Percentiles rank a stretch among this genome's conserved stretches.
Evolutionary conservation across 2,329 filamentous ascomycete genomes (phyloP).

Genomic region (Verticillium albo-atrum): DNA sequence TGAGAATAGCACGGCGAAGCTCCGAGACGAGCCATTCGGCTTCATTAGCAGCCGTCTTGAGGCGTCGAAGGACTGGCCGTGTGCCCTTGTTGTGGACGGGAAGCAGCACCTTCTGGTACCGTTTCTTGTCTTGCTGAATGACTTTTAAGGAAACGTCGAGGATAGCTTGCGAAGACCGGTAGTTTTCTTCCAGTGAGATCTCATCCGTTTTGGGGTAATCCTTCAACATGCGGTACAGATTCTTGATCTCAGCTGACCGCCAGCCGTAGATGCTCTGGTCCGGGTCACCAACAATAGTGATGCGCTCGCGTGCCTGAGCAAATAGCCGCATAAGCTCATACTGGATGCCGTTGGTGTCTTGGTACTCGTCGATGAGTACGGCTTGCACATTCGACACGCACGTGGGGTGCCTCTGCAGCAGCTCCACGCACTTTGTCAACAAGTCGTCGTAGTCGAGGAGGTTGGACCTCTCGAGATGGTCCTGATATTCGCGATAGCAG

Average conservation of each 20-base stretch:
- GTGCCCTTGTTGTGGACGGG: conserved; percentile 78
- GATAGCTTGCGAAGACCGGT: conserved; percentile 84
- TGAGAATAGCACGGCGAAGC: conserved; percentile 62
- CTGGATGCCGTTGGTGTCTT: conserved; percentile 93
- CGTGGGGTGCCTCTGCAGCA: conserved; percentile 67
- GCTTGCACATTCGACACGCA: conserved; percentile 89
- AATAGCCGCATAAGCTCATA: conserved; percentile 92
- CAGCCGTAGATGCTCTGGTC: conserved; percentile 99
- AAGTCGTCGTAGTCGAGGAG: conserved; percentile 94
- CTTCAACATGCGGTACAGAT: conserved; percentile 71
- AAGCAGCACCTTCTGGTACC: conserved; percentile 75
- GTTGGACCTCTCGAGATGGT: conserved; percentile 68
- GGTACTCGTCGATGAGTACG: conserved; percentile 94
- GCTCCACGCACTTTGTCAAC: conserved; percentile 74
- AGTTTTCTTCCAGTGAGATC: conserved; percentile 88
- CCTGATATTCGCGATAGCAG: conserved; percentile 73
- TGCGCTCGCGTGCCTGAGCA: conserved; percentile 65
- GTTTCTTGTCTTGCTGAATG: conserved; percentile 81
- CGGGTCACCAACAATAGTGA: conserved; percentile 93
- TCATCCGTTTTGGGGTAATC: conserved; percentile 77
- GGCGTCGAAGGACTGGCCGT: conserved; percentile 71
- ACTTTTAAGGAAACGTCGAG: conserved; percentile 74
- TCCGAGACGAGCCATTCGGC: conserved; percentile 87
- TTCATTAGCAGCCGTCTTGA: conserved; percentile 67
- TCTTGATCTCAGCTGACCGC: conserved; percentile 87